Evolutionary conservation across 1,139 yeast species (phyloP).

Genomic region (Starmera stellimalicola): DNA sequence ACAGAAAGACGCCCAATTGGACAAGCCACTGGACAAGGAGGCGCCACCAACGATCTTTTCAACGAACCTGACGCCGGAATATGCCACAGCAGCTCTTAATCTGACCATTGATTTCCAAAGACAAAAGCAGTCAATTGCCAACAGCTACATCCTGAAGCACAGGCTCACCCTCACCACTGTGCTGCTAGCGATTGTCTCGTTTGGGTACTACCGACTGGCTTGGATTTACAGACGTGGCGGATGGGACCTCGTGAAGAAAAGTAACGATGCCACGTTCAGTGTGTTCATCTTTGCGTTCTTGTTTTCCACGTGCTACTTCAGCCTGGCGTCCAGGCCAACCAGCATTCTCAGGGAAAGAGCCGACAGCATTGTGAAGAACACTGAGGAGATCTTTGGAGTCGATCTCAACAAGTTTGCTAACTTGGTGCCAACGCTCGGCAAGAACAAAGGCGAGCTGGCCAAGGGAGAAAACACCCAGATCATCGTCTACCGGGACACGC

Average conservation of each 20-base stretch:
- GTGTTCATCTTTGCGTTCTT: constrained; percentile 17
- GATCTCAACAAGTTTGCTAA: constrained; percentile 39
- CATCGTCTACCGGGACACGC: constrained; percentile 52
- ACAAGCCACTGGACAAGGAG: constrained; percentile 41
- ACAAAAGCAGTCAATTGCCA: constrained; percentile 45
- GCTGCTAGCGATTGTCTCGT: constrained; percentile 17
- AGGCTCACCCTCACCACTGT: constrained; percentile 26
- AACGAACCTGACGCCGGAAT: constrained; percentile 41
- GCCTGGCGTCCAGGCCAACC: constrained; percentile 24
- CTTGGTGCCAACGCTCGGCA: constrained; percentile 18
- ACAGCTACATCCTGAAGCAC: constrained; percentile 39
- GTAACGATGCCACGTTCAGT: constrained; percentile 26
- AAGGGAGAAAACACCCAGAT: constrained; percentile 41
- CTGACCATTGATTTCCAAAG: constrained; percentile 56
- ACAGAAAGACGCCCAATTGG: constrained; percentile 42
- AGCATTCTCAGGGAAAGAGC: constrained; percentile 35
- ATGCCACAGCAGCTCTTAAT: constrained; percentile 49
- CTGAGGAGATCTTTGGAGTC: constrained; percentile 41
- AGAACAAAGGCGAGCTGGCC: constrained; percentile 24
- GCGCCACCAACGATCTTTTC: constrained; percentile 41
- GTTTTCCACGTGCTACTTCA: constrained; percentile 20
- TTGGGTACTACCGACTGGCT: constrained; percentile 24
- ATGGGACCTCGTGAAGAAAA: constrained; percentile 24
- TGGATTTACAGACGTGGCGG: constrained; percentile 20
- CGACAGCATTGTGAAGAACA: constrained; percentile 35